These are phyloP conservation scores for Marasmius oreades DNA, from an alignment of 1,284 basidiomycete species.

Conservation along the genomic window DNA sequence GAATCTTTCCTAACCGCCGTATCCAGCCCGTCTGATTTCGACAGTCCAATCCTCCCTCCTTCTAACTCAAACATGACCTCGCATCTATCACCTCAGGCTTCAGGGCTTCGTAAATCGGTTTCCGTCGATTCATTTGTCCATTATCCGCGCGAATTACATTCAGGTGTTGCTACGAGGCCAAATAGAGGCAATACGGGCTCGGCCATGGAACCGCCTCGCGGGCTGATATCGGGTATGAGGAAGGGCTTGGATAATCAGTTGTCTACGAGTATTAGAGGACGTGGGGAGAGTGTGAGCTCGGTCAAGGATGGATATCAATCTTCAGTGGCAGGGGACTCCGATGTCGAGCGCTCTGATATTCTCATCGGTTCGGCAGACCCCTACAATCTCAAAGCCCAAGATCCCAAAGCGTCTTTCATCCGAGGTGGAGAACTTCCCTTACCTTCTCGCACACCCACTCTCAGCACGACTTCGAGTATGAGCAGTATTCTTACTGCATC, in stretches of 20 bases:
- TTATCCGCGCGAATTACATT: slow-evolving; percentile 35
- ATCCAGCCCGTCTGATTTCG: slow-evolving; percentile 12
- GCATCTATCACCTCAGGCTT: slow-evolving; percentile 25
- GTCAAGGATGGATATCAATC: slow-evolving; percentile 37
- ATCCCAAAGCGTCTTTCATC: slow-evolving; percentile 31
- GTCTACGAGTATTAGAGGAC: slow-evolving; percentile 46
- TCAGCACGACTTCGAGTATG: slow-evolving; percentile 39
- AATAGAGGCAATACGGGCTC: slow-evolving; percentile 31
- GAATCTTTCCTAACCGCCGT: slow-evolving; percentile 12
- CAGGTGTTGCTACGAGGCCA: slow-evolving; percentile 32
- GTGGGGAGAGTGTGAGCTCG: slow-evolving; percentile 54
- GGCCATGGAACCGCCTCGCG: slow-evolving; percentile 28
- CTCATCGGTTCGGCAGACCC: slow-evolving; percentile 30
- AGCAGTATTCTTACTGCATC: slow-evolving; percentile 33
- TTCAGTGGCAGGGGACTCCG: slow-evolving; percentile 43
- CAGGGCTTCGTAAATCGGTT: slow-evolving; percentile 59
- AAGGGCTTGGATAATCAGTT: slow-evolving; percentile 27
- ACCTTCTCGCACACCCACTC: slow-evolving; percentile 45
- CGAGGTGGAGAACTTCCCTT: slow-evolving; percentile 52
- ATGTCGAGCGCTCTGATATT: slow-evolving; percentile 48
- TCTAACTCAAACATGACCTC: slow-evolving; percentile 1
- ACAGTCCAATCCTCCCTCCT: neutral
- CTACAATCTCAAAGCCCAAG: slow-evolving; percentile 36
- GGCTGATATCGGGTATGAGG: slow-evolving; percentile 20
- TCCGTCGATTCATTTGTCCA: slow-evolving; percentile 72